Evolutionary conservation across 441 rosid genomes (phyloP).

Genomic region (Populus hybrid): DNA sequence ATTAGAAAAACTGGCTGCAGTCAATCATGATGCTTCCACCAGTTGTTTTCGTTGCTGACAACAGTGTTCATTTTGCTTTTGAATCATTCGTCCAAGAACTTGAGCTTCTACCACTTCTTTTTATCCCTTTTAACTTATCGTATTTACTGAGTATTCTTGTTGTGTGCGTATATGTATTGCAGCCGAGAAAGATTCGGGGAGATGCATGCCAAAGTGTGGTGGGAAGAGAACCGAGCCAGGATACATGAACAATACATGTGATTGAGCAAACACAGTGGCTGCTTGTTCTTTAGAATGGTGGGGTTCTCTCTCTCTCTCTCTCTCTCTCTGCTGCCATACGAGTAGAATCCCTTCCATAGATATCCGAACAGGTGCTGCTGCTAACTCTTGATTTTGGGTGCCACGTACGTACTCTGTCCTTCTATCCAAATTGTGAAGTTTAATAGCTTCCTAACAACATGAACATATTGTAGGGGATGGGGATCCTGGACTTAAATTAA

Average conservation of each 20-base stretch:
- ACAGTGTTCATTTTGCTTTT: not conserved
- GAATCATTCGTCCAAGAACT: not conserved
- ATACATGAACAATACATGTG: conserved; percentile 78
- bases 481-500: conserved; percentile 23
- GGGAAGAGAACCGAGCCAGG: conserved; percentile 97
- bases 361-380: conserved; percentile 31
- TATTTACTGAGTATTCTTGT: not conserved
- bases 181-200: conserved; percentile 96
- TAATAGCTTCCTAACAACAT: not conserved
- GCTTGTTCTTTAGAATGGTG: conserved; percentile 17
- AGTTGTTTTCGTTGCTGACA: conserved; percentile 1
- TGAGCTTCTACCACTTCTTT: no score
- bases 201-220: conserved; percentile 93
- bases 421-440: conserved; percentile 10
- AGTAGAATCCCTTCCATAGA: conserved; percentile 25
- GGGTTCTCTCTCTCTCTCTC: conserved; percentile 19
- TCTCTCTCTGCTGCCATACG: conserved; percentile 15
- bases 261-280: conserved; percentile 10
- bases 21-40: conserved; percentile 20
- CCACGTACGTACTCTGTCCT: conserved; percentile 12
- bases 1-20: conserved; percentile 12
- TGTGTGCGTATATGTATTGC: conserved; percentile 20
- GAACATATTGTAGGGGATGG: conserved; percentile 12
- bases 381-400: conserved; percentile 21
- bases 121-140: not conserved